Percentiles rank a stretch among this genome's conserved stretches.
Evolutionary conservation across 257 asterid genomes (phyloP).

Genomic region (Phtheirospermum japonicum): DNA sequence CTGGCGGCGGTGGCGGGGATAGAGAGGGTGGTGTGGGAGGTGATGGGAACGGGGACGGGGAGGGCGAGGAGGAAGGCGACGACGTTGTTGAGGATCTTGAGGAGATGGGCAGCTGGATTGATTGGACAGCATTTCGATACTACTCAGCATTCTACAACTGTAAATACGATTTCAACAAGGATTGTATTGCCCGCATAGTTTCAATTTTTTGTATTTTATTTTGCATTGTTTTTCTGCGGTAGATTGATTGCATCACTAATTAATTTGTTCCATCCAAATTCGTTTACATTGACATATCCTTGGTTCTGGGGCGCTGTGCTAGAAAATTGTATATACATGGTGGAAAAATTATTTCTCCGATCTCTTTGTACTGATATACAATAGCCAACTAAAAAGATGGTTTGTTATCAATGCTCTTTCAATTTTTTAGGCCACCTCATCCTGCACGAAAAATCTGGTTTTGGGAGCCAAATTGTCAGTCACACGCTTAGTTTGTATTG

Average conservation of each 20-base stretch:
- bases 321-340: neutral
- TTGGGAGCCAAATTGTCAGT: too few species aligned
- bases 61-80: slow-evolving; percentile 75
- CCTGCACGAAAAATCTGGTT: too few species aligned
- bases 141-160: slow-evolving; percentile 29
- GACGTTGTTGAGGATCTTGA: slow-evolving; percentile 59
- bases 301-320: neutral
- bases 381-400: neutral
- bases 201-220: neutral
- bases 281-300: slow-evolving; percentile 7
- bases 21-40: slow-evolving; percentile 73
- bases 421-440: too few species aligned
- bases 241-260: neutral
- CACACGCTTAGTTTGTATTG: too few species aligned
- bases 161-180: slow-evolving; percentile 47
- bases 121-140: slow-evolving; percentile 36
- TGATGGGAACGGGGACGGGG: slow-evolving; percentile 76
- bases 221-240: neutral
- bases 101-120: slow-evolving; percentile 85
- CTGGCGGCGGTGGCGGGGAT: slow-evolving; percentile 56
- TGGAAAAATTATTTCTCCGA: neutral
- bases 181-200: slow-evolving; percentile 50
- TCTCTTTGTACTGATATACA: neutral
- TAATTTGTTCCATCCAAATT: slow-evolving; percentile 18
- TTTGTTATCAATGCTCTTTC: neutral